Evolutionary conservation across 2,329 filamentous ascomycete genomes (phyloP), one percentile per base, ranked within the genome.

Genomic region (Paraphaeosphaeria minitans): DNA sequence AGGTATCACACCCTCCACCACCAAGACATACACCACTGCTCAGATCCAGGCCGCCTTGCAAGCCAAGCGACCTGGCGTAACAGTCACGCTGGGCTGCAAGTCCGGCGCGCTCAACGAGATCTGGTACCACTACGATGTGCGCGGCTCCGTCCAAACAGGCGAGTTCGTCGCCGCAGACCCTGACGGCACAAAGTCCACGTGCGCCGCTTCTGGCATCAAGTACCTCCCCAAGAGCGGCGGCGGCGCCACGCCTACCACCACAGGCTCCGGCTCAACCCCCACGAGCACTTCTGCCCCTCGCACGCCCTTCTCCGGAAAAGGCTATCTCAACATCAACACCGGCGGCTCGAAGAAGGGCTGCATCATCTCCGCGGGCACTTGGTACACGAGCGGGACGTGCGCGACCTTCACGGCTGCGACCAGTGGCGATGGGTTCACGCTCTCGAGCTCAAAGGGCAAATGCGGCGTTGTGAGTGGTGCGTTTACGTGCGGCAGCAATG

Each of bases 341-440:
- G 73, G 77, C 19, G 82, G 83, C 3, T 70, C 69, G n/a, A 71
- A 78, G 49, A 81, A 79, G 8, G 89, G 89, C n/a, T 91, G 88
- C 65, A 81, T 91, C 58, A 91, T 91, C 69, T 83, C 83, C 56
- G 80, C 77, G 10, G 89, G 89, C 0, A 85, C 83, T 0, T 92
- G 89, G 89, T 91, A 89, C 69, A 82, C 82, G 0, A 82, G 80
- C 1, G 88, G 88, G 2, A 89, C 87, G 0, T 91, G 88, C 68
- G 89, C 89, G 0, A 89, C 84, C 0, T 89, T 86, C 71, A 85
- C 82, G 0, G 85, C 86, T 4, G 76, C 82, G 4, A 59, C 79
- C 1, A 58, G 62, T 10, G 68, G 64, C 16, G 57, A 55, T 19
- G 70, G 71, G 13, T 76, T 76, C 55, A 73, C 67, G 12, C 47